phyloP scores from a whole-genome alignment of 2,329 filamentous ascomycete genomes.

The Hawksworthiomyces lignivorus region DNA sequence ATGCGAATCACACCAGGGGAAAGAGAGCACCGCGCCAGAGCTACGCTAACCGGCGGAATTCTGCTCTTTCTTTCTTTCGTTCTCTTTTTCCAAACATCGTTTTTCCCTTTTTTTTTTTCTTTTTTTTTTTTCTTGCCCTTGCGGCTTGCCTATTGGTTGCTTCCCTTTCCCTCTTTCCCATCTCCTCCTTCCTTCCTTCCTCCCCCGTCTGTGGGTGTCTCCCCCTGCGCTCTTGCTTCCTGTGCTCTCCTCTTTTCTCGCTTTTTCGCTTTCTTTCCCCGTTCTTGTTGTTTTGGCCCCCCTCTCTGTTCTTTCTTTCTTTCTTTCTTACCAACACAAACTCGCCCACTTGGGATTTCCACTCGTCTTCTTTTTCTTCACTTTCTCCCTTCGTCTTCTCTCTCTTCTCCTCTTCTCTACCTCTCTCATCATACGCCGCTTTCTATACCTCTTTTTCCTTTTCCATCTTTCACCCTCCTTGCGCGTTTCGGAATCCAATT shows the following conservation, averaged over 20 bases:
- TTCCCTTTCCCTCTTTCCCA: slow-evolving; percentile 2
- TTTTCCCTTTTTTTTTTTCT: slow-evolving; percentile 7
- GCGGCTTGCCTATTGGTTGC: slow-evolving; percentile 11
- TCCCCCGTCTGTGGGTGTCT: slow-evolving; percentile 3
- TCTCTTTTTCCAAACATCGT: neutral
- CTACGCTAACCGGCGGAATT: slow-evolving; percentile 12
- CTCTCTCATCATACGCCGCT: no score
- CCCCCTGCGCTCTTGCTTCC: slow-evolving; percentile 6
- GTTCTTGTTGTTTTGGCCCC: slow-evolving; percentile 7
- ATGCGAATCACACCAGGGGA: slow-evolving; percentile 8
- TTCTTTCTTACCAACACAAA: no score
- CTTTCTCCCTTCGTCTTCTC: neutral
- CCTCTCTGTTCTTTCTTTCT: slow-evolving; percentile 2
- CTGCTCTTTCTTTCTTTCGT: slow-evolving; percentile 5
- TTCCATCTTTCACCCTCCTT: slow-evolving; percentile 4
- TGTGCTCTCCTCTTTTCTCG: slow-evolving; percentile 1
- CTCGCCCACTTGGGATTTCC: no score
- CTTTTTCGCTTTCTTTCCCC: slow-evolving; percentile 3
- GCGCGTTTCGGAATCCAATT: no score
- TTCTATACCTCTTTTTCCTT: neutral
- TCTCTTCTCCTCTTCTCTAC: neutral
- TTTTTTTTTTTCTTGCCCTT: slow-evolving; percentile 1
- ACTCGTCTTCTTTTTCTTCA: neutral
- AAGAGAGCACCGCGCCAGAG: slow-evolving; percentile 13
- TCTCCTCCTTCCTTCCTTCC: neutral